Conservation (phyloP, 257 asterid species). For the Dorcoceras hygrometricum region DNA sequence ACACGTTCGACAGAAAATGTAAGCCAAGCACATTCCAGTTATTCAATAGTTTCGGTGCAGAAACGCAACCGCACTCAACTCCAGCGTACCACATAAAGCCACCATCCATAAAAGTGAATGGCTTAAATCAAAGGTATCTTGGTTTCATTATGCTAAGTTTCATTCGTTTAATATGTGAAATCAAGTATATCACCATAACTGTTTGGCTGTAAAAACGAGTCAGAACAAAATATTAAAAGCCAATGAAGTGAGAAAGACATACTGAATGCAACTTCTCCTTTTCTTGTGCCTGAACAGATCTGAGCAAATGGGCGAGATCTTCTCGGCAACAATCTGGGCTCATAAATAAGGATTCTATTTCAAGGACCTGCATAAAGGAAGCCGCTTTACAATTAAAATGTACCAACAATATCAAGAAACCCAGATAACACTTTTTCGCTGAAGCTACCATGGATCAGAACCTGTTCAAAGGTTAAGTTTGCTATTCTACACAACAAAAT, state of each 20-base stretch:
- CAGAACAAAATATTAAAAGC: conserved; percentile 12
- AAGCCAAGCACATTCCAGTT: background rate
- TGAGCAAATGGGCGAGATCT: conserved; percentile 72
- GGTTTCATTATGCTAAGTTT: background rate
- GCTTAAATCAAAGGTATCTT: conserved; percentile 4
- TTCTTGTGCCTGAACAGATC: conserved; percentile 81
- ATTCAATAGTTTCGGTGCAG: background rate
- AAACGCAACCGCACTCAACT: background rate
- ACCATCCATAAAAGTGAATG: background rate
- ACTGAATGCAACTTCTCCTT: conserved; percentile 75
- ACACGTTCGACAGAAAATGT: background rate
- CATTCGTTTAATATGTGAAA: background rate
- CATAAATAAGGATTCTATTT: conserved; percentile 65
- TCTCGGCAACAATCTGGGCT: conserved; percentile 69
- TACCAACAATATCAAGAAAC: conserved; percentile 2
- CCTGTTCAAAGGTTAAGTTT: conserved; percentile 5
- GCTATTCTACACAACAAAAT: background rate
- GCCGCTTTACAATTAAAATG: conserved; percentile 10
- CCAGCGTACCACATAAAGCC: background rate
- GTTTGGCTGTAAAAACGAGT: conserved; percentile 8
- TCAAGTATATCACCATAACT: conserved; percentile 2
- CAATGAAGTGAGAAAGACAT: conserved; percentile 28
- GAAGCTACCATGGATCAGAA: background rate
- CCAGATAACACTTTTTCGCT: background rate
- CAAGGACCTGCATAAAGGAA: conserved; percentile 59